Percentiles rank a stretch among this genome's conserved stretches.
phyloP scores from a whole-genome alignment of 495 filamentous ascomycete species.

The Wilcoxina mikolae region DNA sequence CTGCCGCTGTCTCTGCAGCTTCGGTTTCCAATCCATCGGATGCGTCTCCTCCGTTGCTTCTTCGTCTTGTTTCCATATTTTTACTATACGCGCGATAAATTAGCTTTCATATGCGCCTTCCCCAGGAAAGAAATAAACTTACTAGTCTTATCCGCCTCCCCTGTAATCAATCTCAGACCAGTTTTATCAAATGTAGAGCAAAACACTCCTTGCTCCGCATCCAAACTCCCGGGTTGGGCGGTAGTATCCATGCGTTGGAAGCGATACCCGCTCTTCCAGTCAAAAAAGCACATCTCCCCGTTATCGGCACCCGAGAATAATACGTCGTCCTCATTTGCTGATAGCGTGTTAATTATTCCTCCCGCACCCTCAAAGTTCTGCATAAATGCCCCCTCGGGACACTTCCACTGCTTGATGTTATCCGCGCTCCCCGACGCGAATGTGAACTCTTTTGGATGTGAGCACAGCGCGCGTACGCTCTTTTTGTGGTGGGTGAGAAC shows the following conservation, averaged over 20 bases:
- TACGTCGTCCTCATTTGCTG: slow-evolving; percentile 87
- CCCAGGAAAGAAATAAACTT: slow-evolving; percentile 21
- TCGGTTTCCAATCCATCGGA: slow-evolving; percentile 87
- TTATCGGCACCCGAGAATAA: slow-evolving; percentile 89
- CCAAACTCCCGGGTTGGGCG: slow-evolving; percentile 84
- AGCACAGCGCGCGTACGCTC: slow-evolving; percentile 69
- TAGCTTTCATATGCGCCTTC: not conserved
- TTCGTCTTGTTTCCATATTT: slow-evolving; percentile 89
- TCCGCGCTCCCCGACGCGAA: slow-evolving; percentile 84
- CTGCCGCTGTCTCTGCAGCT: slow-evolving; percentile 33
- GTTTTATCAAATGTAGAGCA: slow-evolving; percentile 79
- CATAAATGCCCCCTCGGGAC: slow-evolving; percentile 96
- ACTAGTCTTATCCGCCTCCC: slow-evolving; percentile 92
- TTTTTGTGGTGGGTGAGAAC: slow-evolving; percentile 98
- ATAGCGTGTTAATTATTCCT: slow-evolving; percentile 85
- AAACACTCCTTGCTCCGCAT: slow-evolving; percentile 91
- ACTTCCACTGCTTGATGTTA: slow-evolving; percentile 99
- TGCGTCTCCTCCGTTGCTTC: slow-evolving; percentile 80
- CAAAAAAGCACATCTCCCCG: slow-evolving; percentile 94
- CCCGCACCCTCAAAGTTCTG: slow-evolving; percentile 98
- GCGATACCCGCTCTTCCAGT: slow-evolving; percentile 92
- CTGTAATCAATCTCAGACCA: slow-evolving; percentile 75
- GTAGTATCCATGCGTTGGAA: slow-evolving; percentile 80
- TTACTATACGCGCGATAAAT: no score
- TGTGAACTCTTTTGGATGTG: slow-evolving; percentile 88